Evolutionary conservation across 2,329 filamentous ascomycete species (phyloP).

Genomic region (Dothideomycetes sp.): DNA sequence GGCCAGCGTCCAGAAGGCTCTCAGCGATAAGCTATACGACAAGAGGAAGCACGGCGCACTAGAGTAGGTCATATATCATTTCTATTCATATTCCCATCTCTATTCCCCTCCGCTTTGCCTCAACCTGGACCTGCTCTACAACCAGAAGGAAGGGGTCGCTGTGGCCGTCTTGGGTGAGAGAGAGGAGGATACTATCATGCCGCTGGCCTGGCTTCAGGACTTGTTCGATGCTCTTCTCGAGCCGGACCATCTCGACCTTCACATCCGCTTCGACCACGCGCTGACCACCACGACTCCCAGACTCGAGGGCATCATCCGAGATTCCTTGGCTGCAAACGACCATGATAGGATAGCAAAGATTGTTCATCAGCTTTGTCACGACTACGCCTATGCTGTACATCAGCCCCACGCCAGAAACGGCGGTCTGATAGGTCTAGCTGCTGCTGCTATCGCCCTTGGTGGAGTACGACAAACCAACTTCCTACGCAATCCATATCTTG

Average conservation of each 20-base stretch:
- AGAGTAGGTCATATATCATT: constrained; percentile 57
- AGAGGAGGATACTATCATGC: not conserved
- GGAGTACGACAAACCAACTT: constrained; percentile 70
- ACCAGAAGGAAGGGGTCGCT: too few relatives aligned
- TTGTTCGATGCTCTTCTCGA: not conserved
- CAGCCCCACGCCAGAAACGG: constrained; percentile 95
- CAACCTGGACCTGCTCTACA: too few relatives aligned
- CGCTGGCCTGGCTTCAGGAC: not conserved
- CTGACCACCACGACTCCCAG: constrained; percentile 34
- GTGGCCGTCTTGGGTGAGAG: too few relatives aligned
- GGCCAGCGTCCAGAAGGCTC: constrained; percentile 71
- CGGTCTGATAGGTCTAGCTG: constrained; percentile 87
- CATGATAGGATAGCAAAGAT: constrained; percentile 73
- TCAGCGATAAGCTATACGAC: constrained; percentile 98
- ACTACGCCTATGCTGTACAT: constrained; percentile 95
- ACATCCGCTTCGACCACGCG: not conserved
- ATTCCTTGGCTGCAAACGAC: constrained; percentile 66
- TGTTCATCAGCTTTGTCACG: constrained; percentile 91
- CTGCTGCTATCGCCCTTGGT: constrained; percentile 89
- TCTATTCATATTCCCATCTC: too few relatives aligned
- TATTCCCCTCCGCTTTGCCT: too few relatives aligned
- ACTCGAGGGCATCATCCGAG: constrained; percentile 81
- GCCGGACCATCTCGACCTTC: not conserved
- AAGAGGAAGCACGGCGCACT: constrained; percentile 93
- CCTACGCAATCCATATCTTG: too few relatives aligned